Percentiles rank a stretch among this genome's conserved stretches.
These are phyloP conservation scores for Lippia alba DNA, from an alignment of 305 asterid species.

Conservation along the genomic window DNA sequence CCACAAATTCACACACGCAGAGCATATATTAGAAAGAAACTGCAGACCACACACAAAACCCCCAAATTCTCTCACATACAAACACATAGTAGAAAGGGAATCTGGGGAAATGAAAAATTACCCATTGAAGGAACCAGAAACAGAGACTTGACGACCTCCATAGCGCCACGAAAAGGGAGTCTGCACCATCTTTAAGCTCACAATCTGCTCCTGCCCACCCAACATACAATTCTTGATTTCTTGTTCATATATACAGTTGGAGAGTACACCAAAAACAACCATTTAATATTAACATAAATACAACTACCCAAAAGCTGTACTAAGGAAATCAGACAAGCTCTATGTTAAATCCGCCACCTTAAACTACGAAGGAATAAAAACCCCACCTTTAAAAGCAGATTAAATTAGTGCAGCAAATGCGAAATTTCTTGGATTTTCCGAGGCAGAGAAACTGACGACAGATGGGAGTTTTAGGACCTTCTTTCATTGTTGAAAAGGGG, in stretches of 20 bases:
- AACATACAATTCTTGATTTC: background rate
- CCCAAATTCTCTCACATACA: background rate
- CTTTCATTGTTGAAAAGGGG: background rate
- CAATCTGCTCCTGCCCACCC: constrained; percentile 19
- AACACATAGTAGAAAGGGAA: background rate
- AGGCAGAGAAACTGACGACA: constrained; percentile 17
- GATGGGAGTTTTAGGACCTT: background rate
- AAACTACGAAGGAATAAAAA: constrained; percentile 5
- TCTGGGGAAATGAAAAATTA: constrained; percentile 30
- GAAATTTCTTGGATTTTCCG: constrained; percentile 39
- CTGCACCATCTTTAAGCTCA: constrained; percentile 55
- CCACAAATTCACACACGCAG: background rate
- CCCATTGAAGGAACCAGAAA: constrained; percentile 71
- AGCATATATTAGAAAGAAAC: background rate
- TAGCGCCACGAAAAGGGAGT: constrained; percentile 69
- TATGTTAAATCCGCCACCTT: constrained; percentile 46
- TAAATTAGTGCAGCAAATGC: background rate
- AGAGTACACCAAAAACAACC: background rate
- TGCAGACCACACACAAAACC: background rate
- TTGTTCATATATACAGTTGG: background rate
- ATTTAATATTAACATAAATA: background rate
- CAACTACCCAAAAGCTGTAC: constrained; percentile 36
- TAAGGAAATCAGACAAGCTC: constrained; percentile 35
- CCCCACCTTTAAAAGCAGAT: constrained; percentile 1
- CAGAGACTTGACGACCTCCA: constrained; percentile 64